Percentiles rank a stretch among this genome's conserved stretches.
Conservation (phyloP, 495 filamentous ascomycete species). For the Penicillium simplicissimum region DNA sequence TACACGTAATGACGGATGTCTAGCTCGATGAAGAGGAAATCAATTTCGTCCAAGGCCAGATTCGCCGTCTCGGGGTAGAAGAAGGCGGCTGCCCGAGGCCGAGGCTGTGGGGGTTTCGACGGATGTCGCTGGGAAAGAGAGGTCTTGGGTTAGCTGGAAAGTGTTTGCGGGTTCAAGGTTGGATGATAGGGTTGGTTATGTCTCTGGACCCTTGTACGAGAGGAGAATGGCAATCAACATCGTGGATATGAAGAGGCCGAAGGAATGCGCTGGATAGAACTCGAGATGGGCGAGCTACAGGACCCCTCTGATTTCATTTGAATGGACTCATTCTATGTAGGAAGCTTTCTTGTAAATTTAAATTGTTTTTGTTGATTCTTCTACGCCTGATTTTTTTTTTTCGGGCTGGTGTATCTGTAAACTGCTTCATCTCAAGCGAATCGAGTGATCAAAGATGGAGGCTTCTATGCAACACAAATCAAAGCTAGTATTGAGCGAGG, state of each 20-base stretch:
- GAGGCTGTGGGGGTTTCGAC: constrained; percentile 35
- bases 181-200: background rate
- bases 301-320: background rate
- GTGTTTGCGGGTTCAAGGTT: background rate
- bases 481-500: background rate
- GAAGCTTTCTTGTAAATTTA: background rate
- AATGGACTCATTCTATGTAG: background rate
- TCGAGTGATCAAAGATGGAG: background rate
- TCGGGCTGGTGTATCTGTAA: background rate
- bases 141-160: background rate
- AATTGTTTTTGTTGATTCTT: background rate
- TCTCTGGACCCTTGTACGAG: constrained; percentile 15
- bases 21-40: constrained; percentile 33
- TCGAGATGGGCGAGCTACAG: background rate
- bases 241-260: constrained; percentile 46
- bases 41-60: constrained; percentile 45
- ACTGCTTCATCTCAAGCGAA: background rate
- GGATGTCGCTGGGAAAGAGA: constrained; percentile 16
- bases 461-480: background rate
- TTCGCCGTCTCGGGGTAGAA: constrained; percentile 48
- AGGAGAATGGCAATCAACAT: constrained; percentile 50
- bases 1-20: constrained; percentile 5
- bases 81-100: constrained; percentile 42
- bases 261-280: background rate
- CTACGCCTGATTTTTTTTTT: background rate